Evolutionary conservation across 306 rosid species (phyloP).

Genomic region (Dryas drummondii): DNA sequence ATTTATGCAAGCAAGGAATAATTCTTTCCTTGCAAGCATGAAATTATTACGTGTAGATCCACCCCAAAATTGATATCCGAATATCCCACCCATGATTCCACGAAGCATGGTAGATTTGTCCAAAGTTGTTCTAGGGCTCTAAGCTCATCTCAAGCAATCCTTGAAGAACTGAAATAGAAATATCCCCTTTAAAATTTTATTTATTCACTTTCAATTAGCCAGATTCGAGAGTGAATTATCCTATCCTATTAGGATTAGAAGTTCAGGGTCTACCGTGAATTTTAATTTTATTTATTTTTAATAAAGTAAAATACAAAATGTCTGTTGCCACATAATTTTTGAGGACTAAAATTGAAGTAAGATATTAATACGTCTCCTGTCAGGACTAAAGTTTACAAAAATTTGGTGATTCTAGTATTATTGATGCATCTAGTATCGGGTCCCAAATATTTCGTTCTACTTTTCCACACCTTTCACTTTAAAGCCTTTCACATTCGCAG

Average conservation of each 20-base stretch:
- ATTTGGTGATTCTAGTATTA: too few relatives aligned
- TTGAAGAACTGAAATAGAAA: background rate
- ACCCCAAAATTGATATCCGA: slow-evolving; percentile 2
- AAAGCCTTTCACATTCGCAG: slow-evolving; percentile 5
- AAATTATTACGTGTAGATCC: background rate
- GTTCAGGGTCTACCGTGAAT: too few relatives aligned
- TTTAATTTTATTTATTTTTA: too few relatives aligned
- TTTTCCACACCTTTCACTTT: background rate
- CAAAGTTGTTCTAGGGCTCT: background rate
- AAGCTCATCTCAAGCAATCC: background rate
- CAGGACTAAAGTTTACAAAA: too few relatives aligned
- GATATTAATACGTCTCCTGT: too few relatives aligned
- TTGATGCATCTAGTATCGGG: too few relatives aligned
- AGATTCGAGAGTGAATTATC: too few relatives aligned
- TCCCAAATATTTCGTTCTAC: too few relatives aligned
- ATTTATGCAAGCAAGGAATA: background rate
- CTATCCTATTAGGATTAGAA: background rate
- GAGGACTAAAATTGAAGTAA: too few relatives aligned
- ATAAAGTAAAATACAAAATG: too few relatives aligned
- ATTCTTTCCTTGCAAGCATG: slow-evolving; percentile 7
- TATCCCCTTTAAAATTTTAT: background rate
- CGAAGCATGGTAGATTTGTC: background rate
- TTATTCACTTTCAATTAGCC: background rate
- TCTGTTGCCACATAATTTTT: too few relatives aligned
- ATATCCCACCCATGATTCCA: slow-evolving; percentile 8